Evolutionary conservation across 176 grass and related monocot species (phyloP).

Genomic region (Carex pumila): DNA sequence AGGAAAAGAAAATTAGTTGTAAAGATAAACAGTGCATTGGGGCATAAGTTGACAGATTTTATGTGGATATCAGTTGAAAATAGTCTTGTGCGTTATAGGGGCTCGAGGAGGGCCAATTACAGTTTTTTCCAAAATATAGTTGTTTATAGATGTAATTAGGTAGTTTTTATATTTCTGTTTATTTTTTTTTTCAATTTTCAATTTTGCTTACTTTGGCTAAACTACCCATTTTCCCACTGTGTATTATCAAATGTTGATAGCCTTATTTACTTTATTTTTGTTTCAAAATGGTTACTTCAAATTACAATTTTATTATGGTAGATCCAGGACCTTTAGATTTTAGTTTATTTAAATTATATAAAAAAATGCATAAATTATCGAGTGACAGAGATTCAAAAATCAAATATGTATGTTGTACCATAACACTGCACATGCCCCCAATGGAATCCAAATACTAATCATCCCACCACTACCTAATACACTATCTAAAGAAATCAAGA

Average conservation of each 20-base stretch:
- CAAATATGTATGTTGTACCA: background rate
- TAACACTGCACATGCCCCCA: background rate
- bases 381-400: background rate
- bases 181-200: background rate
- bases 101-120: background rate
- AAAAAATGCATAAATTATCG: background rate
- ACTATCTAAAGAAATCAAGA: background rate
- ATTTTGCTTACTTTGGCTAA: background rate
- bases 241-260: background rate
- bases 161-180: background rate
- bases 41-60: background rate
- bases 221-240: background rate
- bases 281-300: background rate
- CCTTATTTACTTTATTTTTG: background rate
- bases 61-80: background rate
- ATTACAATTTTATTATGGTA: background rate
- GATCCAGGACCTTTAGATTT: background rate
- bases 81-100: constrained; percentile 10
- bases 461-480: background rate
- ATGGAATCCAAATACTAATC: background rate
- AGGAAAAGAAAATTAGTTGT: constrained; percentile 14
- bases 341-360: background rate
- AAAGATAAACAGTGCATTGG: constrained; percentile 22
- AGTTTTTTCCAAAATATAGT: constrained; percentile 13
- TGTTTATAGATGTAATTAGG: constrained; percentile 14